A percentile compares a stretch with the other conserved stretches of the same genome.
phyloP scores from a whole-genome alignment of 345 rosid genomes.

The Boechera divaricarpa region DNA sequence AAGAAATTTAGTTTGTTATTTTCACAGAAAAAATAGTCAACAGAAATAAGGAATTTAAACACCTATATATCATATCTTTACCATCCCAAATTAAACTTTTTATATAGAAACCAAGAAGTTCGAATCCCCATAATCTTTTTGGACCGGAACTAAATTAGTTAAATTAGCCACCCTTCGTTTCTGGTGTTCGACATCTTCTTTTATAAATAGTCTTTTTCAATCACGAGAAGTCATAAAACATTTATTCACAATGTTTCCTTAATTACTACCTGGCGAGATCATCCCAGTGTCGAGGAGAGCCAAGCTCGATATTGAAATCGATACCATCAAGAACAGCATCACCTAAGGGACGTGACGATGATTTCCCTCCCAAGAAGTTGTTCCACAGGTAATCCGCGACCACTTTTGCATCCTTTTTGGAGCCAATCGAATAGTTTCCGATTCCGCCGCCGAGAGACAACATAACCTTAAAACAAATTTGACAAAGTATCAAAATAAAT shows the following conservation, averaged over 20 bases:
- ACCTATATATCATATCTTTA: background rate
- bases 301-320: slow-evolving; percentile 60
- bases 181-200: background rate
- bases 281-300: slow-evolving; percentile 51
- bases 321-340: slow-evolving; percentile 61
- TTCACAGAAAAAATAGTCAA: background rate
- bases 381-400: slow-evolving; percentile 53
- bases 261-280: slow-evolving; percentile 49
- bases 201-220: background rate
- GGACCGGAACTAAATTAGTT: too few relatives aligned
- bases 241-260: background rate
- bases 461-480: slow-evolving; percentile 43
- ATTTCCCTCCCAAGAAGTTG: slow-evolving; percentile 53
- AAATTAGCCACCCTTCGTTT: background rate
- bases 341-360: slow-evolving; percentile 60
- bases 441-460: slow-evolving; percentile 64
- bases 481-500: background rate
- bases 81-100: background rate
- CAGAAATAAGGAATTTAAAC: background rate
- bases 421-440: slow-evolving; percentile 56
- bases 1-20: background rate
- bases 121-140: background rate
- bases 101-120: background rate
- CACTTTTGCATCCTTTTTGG: slow-evolving; percentile 52
- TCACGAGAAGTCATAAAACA: background rate